Conservation (phyloP, 495 filamentous ascomycete species). For the Elaphomyces granulatus region DNA sequence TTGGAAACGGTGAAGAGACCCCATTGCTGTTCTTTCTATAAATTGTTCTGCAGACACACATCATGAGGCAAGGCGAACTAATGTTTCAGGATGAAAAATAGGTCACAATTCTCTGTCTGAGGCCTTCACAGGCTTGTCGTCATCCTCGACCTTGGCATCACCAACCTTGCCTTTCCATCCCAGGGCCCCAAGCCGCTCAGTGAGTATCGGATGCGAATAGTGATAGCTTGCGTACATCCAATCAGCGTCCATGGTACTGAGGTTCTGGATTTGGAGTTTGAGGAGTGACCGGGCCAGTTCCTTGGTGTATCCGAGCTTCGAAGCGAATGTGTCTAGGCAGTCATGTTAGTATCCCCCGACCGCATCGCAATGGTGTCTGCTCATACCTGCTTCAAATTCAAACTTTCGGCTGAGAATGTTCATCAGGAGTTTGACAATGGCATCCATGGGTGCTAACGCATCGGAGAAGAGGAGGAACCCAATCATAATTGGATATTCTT, state of each 20-base stretch:
- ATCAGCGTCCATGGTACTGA: conserved; percentile 97
- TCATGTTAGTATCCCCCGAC: conserved; percentile 3
- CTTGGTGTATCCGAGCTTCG: conserved; percentile 66
- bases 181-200: conserved; percentile 80
- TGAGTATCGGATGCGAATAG: conserved; percentile 92
- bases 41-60: too few species aligned
- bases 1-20: not conserved
- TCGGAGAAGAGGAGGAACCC: conserved; percentile 96
- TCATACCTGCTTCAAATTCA: conserved; percentile 84
- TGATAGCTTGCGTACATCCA: conserved; percentile 97
- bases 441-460: conserved; percentile 80
- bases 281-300: conserved; percentile 78
- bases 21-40: not conserved
- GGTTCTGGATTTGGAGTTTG: conserved; percentile 95
- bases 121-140: conserved; percentile 39
- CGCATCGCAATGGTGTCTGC: too few species aligned
- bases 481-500: conserved; percentile 79
- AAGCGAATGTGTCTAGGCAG: conserved; percentile 58
- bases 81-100: too few species aligned
- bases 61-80: too few species aligned
- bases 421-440: conserved; percentile 83
- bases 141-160: conserved; percentile 33
- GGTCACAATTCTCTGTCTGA: conserved; percentile 43
- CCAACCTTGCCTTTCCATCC: conserved; percentile 60
- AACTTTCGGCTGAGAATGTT: conserved; percentile 88